Evolutionary conservation across 2,329 filamentous ascomycete genomes (phyloP).

Genomic region (Penicillium sp.): DNA sequence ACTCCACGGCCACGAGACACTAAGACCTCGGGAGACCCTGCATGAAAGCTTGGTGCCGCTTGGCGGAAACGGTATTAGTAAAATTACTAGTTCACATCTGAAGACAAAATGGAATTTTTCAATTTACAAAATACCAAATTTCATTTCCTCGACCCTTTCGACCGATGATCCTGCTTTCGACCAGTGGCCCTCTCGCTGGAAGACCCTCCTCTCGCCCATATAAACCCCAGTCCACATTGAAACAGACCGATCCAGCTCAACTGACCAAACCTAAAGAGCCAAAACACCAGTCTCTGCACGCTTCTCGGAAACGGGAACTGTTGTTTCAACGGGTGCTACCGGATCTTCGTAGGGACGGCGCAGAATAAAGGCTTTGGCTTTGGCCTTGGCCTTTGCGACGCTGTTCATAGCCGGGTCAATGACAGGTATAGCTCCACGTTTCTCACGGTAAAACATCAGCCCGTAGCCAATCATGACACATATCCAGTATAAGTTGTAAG

Average conservation of each 20-base stretch:
- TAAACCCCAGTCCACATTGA: not conserved
- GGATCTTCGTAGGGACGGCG: conserved; percentile 8
- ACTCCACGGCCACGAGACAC: not conserved
- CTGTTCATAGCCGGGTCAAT: conserved; percentile 13
- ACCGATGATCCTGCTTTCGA: not conserved
- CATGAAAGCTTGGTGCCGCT: not conserved
- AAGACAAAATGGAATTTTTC: not conserved
- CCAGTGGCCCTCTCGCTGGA: not conserved
- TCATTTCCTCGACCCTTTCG: not conserved
- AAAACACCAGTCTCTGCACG: not conserved
- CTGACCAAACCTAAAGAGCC: not conserved
- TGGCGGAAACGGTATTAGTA: not conserved
- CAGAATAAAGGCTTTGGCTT: conserved; percentile 14
- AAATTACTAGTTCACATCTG: not conserved
- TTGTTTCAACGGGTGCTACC: not conserved
- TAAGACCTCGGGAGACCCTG: not conserved
- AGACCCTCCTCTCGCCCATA: not conserved
- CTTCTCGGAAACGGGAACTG: not conserved
- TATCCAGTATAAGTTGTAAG: conserved; percentile 77
- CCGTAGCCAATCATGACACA: conserved; percentile 15
- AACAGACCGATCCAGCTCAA: not conserved
- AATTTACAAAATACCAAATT: not conserved
- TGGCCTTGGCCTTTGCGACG: conserved; percentile 8
- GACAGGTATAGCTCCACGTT: conserved; percentile 13
- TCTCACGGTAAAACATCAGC: conserved; percentile 17